Conservation (phyloP, 2,329 filamentous ascomycete species). For the Thelonectria rubi region DNA sequence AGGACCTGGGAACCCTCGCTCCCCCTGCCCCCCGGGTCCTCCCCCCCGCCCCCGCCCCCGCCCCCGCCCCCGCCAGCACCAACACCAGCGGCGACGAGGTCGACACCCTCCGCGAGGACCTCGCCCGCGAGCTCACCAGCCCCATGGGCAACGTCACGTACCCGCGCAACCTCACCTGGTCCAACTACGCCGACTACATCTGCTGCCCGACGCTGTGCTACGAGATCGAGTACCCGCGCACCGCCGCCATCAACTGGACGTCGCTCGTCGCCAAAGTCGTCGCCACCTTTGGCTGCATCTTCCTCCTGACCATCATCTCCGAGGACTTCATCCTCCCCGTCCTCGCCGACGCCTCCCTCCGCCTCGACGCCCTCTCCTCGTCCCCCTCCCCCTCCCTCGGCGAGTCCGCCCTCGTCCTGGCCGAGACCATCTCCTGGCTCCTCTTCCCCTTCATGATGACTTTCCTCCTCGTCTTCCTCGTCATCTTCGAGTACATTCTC, state of each 20-base stretch:
- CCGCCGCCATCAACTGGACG: slow-evolving; percentile 75
- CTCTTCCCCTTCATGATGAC: slow-evolving; percentile 98
- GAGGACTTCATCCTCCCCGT: slow-evolving; percentile 97
- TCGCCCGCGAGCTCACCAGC: slow-evolving; percentile 90
- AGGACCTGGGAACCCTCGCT: slow-evolving; percentile 38
- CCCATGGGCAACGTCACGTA: slow-evolving; percentile 91
- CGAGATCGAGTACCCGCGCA: slow-evolving; percentile 94
- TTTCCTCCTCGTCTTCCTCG: slow-evolving; percentile 93
- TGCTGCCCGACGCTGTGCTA: slow-evolving; percentile 97
- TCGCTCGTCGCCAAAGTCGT: slow-evolving; percentile 85
- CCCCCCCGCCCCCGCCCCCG: slow-evolving; percentile 10
- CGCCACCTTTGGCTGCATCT: slow-evolving; percentile 95
- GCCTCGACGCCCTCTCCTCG: slow-evolving; percentile 54
- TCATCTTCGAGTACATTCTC: slow-evolving; percentile 97
- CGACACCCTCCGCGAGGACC: slow-evolving; percentile 78
- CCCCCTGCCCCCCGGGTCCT: slow-evolving; percentile 21
- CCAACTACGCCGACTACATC: slow-evolving; percentile 87
- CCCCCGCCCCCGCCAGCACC: slow-evolving; percentile 33
- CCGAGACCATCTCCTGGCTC: slow-evolving; percentile 89
- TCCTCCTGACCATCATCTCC: slow-evolving; percentile 87
- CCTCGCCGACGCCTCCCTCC: slow-evolving; percentile 72
- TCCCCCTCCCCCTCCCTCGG: slow-evolving; percentile 52
- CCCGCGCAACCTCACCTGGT: slow-evolving; percentile 83
- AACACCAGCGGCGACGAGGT: slow-evolving; percentile 59
- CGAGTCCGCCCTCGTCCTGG: slow-evolving; percentile 81